Evolutionary conservation across 352 stramenopile genomes (phyloP), one percentile per base, ranked within the genome.

Genomic region (Phytopythium chamaehyphon): DNA sequence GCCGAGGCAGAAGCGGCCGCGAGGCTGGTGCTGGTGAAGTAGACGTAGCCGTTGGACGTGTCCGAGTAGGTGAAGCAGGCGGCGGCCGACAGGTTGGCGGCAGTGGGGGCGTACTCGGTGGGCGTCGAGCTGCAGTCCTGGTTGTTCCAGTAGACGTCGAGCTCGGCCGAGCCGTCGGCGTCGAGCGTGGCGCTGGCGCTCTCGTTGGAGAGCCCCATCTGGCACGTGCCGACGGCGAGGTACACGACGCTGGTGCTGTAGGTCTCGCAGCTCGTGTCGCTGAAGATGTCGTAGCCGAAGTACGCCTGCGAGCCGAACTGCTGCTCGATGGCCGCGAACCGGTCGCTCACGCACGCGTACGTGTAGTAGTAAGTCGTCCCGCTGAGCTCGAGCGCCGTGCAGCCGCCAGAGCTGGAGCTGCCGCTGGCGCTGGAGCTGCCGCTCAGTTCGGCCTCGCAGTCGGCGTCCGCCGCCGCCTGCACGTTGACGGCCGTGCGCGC

Each of bases 81-180:
- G 22, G 67, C 54, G 6, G 61, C 42, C 44, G 54, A 48, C 35
- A 74, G 57, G 10, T 42, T 64, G 8, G 54, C 56, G 19, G 52
- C 22, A 14, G 58, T 71, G 14, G 68, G 55, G 38, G 66, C 62
- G 33, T 69, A 74, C 6, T 49, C 55, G 35, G 67, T 59, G 19
- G 62, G 43, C 22, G 63, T 61, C 24, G 40, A 62, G 5, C 43
- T 57, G 47, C 65, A 74, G 12, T 59, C 65, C 40, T 61, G 63
- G 55, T 74, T 62, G 36, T 69, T 71, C 40, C 40, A 47, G 54
- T 74, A 74, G 28, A 74, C 64, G 3, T 63, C 67, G 61, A 74
- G 70, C 19, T 69, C 69, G 8, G 61, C 65, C 38, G 65, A 71
- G 0, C 65, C 65, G 21, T 71, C 65, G 19, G 65, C 64, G 40